Percentiles rank a stretch among this genome's conserved stretches.
Conservation (phyloP, 2,329 filamentous ascomycete genomes). For the Ambrosiella beaveri region DNA sequence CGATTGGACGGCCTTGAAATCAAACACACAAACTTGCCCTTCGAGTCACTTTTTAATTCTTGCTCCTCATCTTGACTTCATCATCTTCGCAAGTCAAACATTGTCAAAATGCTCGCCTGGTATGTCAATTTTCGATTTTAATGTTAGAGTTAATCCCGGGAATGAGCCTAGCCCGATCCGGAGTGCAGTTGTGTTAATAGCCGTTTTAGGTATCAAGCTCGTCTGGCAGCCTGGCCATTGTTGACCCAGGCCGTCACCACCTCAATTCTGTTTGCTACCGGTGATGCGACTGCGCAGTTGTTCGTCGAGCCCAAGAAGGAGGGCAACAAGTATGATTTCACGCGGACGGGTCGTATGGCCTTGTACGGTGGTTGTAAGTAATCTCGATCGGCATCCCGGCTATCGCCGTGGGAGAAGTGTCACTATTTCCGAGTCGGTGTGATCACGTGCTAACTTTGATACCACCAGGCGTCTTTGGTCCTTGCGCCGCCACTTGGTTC, state of each 20-base stretch:
- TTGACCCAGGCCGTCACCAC: slow-evolving; percentile 86
- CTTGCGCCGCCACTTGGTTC: slow-evolving; percentile 77
- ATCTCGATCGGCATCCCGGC: not conserved
- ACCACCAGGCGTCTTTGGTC: slow-evolving; percentile 60
- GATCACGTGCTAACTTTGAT: slow-evolving; percentile 5
- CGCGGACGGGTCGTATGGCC: slow-evolving; percentile 61
- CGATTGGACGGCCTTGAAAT: not conserved
- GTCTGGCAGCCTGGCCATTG: slow-evolving; percentile 62
- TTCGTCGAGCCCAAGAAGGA: slow-evolving; percentile 66
- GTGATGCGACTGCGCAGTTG: slow-evolving; percentile 84
- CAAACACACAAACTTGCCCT: not conserved
- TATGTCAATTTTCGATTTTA: not conserved
- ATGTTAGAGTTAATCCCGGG: not conserved
- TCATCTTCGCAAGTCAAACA: not conserved
- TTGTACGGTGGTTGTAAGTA: slow-evolving; percentile 57
- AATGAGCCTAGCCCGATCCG: not conserved
- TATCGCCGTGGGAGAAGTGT: not conserved
- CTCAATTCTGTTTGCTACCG: slow-evolving; percentile 78
- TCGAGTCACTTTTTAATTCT: not conserved
- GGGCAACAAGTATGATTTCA: slow-evolving; percentile 47
- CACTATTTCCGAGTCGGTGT: not conserved
- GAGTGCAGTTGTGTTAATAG: not conserved
- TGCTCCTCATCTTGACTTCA: not conserved
- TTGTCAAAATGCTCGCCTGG: slow-evolving; percentile 1
- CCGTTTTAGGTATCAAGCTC: slow-evolving; percentile 60